These are phyloP conservation scores for Phellinidium pouzarii DNA, from an alignment of 1,284 basidiomycete genomes.

Conservation along the genomic window DNA sequence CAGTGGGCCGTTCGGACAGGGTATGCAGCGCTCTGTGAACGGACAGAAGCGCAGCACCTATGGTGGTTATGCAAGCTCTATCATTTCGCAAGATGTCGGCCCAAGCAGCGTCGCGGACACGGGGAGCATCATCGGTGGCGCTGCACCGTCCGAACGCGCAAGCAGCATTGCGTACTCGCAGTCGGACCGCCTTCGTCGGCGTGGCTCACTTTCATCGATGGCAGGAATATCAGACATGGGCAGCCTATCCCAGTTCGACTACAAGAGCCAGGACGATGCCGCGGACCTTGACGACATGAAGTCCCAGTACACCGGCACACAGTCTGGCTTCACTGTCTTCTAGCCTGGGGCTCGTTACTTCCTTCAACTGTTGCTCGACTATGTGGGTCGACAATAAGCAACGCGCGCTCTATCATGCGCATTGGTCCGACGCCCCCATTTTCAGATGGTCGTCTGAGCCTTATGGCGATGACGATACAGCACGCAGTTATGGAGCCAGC, in stretches of 20 bases:
- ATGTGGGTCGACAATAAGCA: background rate
- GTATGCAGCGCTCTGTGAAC: slow-evolving; percentile 49
- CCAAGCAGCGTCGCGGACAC: slow-evolving; percentile 49
- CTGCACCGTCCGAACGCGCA: slow-evolving; percentile 37
- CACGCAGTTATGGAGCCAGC: background rate
- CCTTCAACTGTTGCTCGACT: background rate
- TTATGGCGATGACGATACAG: background rate
- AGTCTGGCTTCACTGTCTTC: slow-evolving; percentile 78
- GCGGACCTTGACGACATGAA: slow-evolving; percentile 77
- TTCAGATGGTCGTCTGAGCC: background rate
- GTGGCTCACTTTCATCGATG: slow-evolving; percentile 70
- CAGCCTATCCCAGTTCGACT: slow-evolving; percentile 72
- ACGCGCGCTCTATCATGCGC: background rate
- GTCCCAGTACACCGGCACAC: slow-evolving; percentile 76
- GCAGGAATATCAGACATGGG: slow-evolving; percentile 73
- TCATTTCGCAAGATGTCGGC: slow-evolving; percentile 84
- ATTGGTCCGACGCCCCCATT: background rate
- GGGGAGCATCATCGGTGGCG: slow-evolving; percentile 52
- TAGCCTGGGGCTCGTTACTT: slow-evolving; percentile 27
- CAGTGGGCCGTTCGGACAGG: slow-evolving; percentile 57
- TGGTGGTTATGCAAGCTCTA: slow-evolving; percentile 83
- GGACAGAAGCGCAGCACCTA: slow-evolving; percentile 70
- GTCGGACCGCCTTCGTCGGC: slow-evolving; percentile 59
- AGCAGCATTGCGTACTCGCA: slow-evolving; percentile 77
- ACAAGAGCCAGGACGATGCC: slow-evolving; percentile 79